Evolutionary conservation across 306 rosid genomes (phyloP), one percentile per base, ranked within the genome.

Genomic region (Arachis hypogaea): DNA sequence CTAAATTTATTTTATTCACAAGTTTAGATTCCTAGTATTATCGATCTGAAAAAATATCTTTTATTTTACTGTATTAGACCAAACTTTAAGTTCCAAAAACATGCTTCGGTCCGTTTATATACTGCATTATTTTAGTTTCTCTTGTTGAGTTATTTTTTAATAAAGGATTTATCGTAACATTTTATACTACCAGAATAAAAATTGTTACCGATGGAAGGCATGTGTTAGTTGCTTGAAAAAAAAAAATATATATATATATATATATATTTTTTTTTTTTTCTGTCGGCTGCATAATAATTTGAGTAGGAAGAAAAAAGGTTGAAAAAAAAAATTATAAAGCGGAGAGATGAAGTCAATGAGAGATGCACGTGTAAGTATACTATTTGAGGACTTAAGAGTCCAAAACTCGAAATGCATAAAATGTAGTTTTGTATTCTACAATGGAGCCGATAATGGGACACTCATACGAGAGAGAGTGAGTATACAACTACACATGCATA

Each of bases 321-420:
- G 28, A 22, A 22, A 29, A 0, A 0, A 16, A 10, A 0, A 18
- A 18, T 18, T 16, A 11, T 9, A 41, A 3, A 9, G 5, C 18
- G 22, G 18, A 52, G 9, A 2, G 5, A 62, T 7, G 0, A 38
- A 9, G 16, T 68, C 11, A 57, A 60, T 38, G 63, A 63, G 55
- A 79, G 44, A 66, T n/a, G 74, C 33, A 73, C 78, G 66, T 81
- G 81, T 55, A 47, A 52, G 43, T 44, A 63, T 69, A 50, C 3
- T 63, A 18, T 40, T 58, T 14, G 66, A 49, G 59, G 7, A 43
- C 51, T 58, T 11, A 71, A 10, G 28, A 81, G 68, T 76, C 78
- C 78, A 76, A 77, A 72, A 81, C 63, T 76, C 78, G 75, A 81
- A 77, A 72, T 50, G 67, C 50, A 66, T 62, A 51, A 16, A 63